Conservation (phyloP, 2,329 filamentous ascomycete genomes). For the Colletotrichum eremochloae region DNA sequence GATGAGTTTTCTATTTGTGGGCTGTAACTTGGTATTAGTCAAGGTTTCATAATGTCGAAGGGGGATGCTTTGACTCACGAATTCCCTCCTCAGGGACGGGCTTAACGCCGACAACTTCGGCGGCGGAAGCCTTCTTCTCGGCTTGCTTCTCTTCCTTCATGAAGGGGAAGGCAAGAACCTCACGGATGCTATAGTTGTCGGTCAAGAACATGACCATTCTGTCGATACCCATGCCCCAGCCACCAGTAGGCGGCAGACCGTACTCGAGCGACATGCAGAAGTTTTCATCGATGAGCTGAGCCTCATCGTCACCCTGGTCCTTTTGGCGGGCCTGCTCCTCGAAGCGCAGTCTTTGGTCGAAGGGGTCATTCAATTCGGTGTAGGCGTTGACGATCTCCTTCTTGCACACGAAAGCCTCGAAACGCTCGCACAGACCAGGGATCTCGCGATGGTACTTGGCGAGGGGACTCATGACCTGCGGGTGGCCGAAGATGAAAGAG, state of each 20-base stretch:
- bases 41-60: not conserved
- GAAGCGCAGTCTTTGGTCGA: conserved; percentile 91
- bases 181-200: conserved; percentile 91
- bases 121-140: conserved; percentile 67
- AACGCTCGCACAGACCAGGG: conserved; percentile 92
- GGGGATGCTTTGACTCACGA: conserved; percentile 28
- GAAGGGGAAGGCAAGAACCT: conserved; percentile 96
- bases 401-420: conserved; percentile 97
- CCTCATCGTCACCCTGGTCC: conserved; percentile 96
- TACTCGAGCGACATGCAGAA: conserved; percentile 88
- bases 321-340: conserved; percentile 87
- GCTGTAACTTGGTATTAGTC: conserved; percentile 26
- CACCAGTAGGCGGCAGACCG: conserved; percentile 89
- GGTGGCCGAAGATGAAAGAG: conserved; percentile 76
- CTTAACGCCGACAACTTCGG: conserved; percentile 72
- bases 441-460: conserved; percentile 92
- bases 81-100: conserved; percentile 73
- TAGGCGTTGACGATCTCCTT: conserved; percentile 97
- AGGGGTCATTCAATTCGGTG: conserved; percentile 95
- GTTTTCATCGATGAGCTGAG: conserved; percentile 94
- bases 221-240: conserved; percentile 97
- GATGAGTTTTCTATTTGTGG: conserved; percentile 40
- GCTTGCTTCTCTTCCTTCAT: conserved; percentile 85
- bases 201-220: conserved; percentile 96
- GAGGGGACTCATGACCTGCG: conserved; percentile 74